Evolutionary conservation across 2,329 filamentous ascomycete species (phyloP).

Genomic region (Phyllosticta citrichinensis): DNA sequence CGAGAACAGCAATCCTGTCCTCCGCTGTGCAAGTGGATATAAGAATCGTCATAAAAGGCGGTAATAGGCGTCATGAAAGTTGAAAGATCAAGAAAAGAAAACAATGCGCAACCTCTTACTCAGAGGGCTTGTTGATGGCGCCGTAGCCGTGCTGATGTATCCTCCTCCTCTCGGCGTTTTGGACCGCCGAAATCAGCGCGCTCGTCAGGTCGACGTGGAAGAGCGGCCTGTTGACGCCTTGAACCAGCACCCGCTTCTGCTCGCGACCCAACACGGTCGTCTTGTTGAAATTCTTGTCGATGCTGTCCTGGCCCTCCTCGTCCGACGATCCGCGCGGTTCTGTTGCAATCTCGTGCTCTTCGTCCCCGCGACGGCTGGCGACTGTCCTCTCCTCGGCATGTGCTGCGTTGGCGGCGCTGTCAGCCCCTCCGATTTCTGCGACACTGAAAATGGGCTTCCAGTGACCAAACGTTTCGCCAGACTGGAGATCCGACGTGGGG

Average conservation of each 20-base stretch:
- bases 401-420: constrained; percentile 59
- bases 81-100: neutral
- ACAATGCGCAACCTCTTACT: neutral
- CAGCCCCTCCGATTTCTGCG: constrained; percentile 66
- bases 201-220: constrained; percentile 92
- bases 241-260: constrained; percentile 49
- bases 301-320: constrained; percentile 10
- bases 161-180: constrained; percentile 53
- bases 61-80: neutral
- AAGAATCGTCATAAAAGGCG: neutral
- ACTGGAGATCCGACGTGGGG: constrained; percentile 47
- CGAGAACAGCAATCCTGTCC: neutral
- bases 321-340: neutral
- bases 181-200: constrained; percentile 77
- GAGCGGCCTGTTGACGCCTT: constrained; percentile 78
- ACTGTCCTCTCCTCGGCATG: constrained; percentile 39
- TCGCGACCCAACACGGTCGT: constrained; percentile 17
- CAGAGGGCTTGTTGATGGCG: neutral
- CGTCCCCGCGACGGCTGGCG: neutral
- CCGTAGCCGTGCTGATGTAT: constrained; percentile 9
- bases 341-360: constrained; percentile 2
- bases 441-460: constrained; percentile 97
- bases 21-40: neutral
- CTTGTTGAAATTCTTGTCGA: constrained; percentile 22
- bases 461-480: constrained; percentile 46